Percentiles rank a stretch among this genome's conserved stretches.
These are phyloP conservation scores for Vitis rupestris DNA, from an alignment of 164 flowering plant species.

Conservation along the genomic window DNA sequence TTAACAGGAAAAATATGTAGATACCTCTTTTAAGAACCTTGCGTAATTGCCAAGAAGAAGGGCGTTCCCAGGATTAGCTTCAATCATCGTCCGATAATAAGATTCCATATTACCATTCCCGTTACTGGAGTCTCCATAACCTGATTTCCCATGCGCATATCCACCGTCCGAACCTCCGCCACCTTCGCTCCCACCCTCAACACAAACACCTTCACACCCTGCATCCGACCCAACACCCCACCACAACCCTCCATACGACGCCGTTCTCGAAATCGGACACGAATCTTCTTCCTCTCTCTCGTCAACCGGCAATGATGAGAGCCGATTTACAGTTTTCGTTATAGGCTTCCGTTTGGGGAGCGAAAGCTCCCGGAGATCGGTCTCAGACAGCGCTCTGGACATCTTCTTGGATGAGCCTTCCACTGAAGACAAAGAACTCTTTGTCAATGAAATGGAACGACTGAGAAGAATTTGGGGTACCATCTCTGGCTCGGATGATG, in stretches of 20 bases:
- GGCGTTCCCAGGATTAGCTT: conserved; percentile 56
- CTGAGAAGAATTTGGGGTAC: conserved; percentile 13
- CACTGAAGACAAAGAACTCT: not conserved
- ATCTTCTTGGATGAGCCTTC: conserved; percentile 28
- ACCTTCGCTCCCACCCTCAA: conserved; percentile 22
- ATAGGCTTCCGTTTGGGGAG: conserved; percentile 21
- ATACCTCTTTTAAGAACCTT: conserved; percentile 61
- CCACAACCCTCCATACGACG: conserved; percentile 16
- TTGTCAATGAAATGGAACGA: conserved; percentile 23
- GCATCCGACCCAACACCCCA: conserved; percentile 19
- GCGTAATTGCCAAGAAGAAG: conserved; percentile 63
- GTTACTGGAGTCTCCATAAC: conserved; percentile 20
- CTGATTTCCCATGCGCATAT: conserved; percentile 2
- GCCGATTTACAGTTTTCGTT: not conserved
- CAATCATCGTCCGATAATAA: conserved; percentile 60
- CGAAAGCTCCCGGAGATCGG: conserved; percentile 30
- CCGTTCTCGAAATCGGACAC: conserved; percentile 3
- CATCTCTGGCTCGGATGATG: conserved; percentile 20
- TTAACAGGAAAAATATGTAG: no score
- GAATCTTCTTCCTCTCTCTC: conserved; percentile 22
- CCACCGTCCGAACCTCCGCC: conserved; percentile 18
- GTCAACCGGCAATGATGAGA: conserved; percentile 7
- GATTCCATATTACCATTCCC: conserved; percentile 29
- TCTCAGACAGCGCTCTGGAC: conserved; percentile 43
- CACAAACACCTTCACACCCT: conserved; percentile 6